Evolutionary conservation across 495 filamentous ascomycete species (phyloP), one percentile per base, ranked within the genome.

Genomic region (Penicilliopsis zonata): DNA sequence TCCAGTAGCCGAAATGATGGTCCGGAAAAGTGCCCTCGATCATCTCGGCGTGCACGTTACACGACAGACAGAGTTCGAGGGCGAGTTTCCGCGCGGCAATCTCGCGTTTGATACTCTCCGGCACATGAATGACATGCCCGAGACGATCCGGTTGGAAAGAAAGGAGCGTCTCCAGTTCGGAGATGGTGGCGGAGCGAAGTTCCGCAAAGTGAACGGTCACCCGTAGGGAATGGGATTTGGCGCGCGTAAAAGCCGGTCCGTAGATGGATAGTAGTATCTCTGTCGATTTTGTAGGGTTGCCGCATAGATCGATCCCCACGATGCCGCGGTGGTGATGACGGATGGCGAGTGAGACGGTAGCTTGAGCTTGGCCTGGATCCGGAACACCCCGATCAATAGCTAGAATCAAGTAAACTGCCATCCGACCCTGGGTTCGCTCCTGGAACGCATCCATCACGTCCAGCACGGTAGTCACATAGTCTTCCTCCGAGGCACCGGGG

Each of bases 171-270:
- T 51, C 34, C 9, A 92, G 52, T 50, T 92, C 85, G 3, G 52
- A 43, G 2, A 61, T 58, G 3, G 62, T 54, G 0, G 60, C 64
- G 4, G 70, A 74, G 6, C 50, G 47, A 9, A 60, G 53, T 49
- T 92, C 85, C 8, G 76, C 84, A 43, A 90, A 90, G 52, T 93
- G 85, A 24, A 90, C 47, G 1, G 84, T 87, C 9, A 85, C 47
- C 2, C 65, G 61, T 13, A 90, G 49, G 0, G 67, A 67, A 16
- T 59, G 38, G 0, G 49, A 38, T 36, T 66, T 62, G 4, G 80
- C 81, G 18, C 54, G 50, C 1, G 44, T 42, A 31, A 88, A 78
- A 1, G 72, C 66, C 5, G 63, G 59, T 2, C 53, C 43, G 43
- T 79, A 80, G 1, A 63, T 44, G 0, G 61, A 52, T 28, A 84